Conservation (phyloP, 2,329 filamentous ascomycete genomes). For the Hysterium pulicare region DNA sequence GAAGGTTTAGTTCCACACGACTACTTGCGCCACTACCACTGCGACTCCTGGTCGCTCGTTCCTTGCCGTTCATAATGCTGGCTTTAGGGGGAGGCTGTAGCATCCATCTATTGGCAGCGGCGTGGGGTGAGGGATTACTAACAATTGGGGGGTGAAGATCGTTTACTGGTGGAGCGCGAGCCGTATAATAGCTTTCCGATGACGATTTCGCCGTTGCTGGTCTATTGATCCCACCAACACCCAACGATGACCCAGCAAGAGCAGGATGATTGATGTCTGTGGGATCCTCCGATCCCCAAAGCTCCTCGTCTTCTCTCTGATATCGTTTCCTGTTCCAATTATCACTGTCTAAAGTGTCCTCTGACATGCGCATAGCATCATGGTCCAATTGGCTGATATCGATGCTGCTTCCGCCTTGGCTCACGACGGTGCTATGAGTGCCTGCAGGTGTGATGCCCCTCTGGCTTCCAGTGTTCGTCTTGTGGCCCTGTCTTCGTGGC, state of each 20-base stretch:
- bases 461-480: constrained; percentile 57
- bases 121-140: constrained; percentile 66
- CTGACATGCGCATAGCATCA: constrained; percentile 24
- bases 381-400: constrained; percentile 20
- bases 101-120: constrained; percentile 82
- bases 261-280: constrained; percentile 29
- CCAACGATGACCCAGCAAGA: constrained; percentile 26
- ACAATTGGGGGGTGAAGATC: constrained; percentile 83
- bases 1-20: constrained; percentile 35
- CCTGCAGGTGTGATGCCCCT: constrained; percentile 58
- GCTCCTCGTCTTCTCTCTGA: constrained; percentile 81
- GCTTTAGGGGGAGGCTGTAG: constrained; percentile 86
- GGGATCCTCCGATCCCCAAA: constrained; percentile 67
- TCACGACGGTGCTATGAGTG: constrained; percentile 47
- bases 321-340: constrained; percentile 78
- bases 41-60: constrained; percentile 59
- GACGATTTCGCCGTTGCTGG: constrained; percentile 29
- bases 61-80: constrained; percentile 86
- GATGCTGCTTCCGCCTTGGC: constrained; percentile 42
- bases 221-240: constrained; percentile 23
- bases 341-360: constrained; percentile 32
- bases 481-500: constrained; percentile 52
- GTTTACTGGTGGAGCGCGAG: constrained; percentile 68
- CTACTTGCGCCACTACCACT: constrained; percentile 48
- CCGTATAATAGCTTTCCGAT: constrained; percentile 31